Base-by-base conservation (phyloP, 768 basidiomycete genomes). In the Galerina sulciceps region DNA sequence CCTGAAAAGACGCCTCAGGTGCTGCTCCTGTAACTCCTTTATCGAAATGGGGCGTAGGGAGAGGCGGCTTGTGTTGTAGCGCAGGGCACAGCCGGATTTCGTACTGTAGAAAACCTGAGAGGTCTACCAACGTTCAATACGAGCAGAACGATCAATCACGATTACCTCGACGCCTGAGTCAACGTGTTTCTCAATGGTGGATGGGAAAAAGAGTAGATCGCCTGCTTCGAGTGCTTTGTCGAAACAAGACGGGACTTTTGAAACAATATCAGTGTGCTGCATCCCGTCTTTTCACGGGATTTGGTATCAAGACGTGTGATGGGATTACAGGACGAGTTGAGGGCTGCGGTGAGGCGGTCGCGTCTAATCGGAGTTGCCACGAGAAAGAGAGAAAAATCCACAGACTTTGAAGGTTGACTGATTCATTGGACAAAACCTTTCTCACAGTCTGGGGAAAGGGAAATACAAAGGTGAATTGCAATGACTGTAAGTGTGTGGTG, bases 21-120 rank as follows among this genome's bases (percentile, higher is more conserved):
- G 73, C 62, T 55, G 55, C 26, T 31, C 26, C 26, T 31, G 4
- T 64, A 54, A 51, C 36, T 20, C 60, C 50, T 56, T 67, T 60
- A 58, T 70, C 69, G 44, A 57, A 78, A 50, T 79, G 73, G 42
- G 78, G 79, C 35, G 79, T 79, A 26, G 79, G 79, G n/a, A 77
- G 76, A 23, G 68, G 67, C 3, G 87, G 84, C 71, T 97, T 98
- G 66, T 92, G 82, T 65, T 89, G 87, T 41, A 98, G 76, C 0
- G 94, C 91, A 11, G 93, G 91, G 65, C 94, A 97, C 40, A 92
- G 73, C 59, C 90, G 82, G 57, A 98, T 84, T 74, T 96, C 85
- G 71, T 92, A 97, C 96, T 97, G 67, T 10, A 43, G 44, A 23
- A 44, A 45, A 44, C 22, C 23, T 31, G 42, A 11, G 18, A 42